Evolutionary conservation across 805 yeast species (phyloP).

Genomic region (Candida lessepsii): DNA sequence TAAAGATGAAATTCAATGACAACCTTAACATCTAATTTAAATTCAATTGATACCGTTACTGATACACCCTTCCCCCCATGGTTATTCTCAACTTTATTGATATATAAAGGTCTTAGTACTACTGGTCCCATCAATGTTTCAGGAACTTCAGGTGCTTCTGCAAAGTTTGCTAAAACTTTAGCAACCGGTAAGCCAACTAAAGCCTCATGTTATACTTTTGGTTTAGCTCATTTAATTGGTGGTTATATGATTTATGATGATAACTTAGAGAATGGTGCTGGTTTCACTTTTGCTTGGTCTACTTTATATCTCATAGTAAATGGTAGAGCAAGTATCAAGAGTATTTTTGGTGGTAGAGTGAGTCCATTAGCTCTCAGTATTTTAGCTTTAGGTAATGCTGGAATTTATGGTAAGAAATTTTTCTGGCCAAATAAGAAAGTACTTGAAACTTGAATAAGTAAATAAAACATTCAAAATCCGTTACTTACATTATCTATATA

Average conservation of each 20-base stretch:
- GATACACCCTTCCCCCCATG: conserved; percentile 24
- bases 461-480: too few relatives aligned
- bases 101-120: conserved; percentile 17
- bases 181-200: conserved; percentile 34
- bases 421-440: conserved; percentile 38
- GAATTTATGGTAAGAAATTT: conserved; percentile 68
- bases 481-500: background rate
- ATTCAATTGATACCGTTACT: conserved; percentile 10
- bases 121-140: conserved; percentile 16
- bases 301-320: conserved; percentile 69
- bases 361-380: conserved; percentile 61
- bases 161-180: conserved; percentile 18
- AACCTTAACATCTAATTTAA: background rate
- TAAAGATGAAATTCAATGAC: conserved; percentile 1
- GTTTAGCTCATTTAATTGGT: conserved; percentile 62
- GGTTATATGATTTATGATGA: conserved; percentile 76
- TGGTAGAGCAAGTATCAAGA: conserved; percentile 55
- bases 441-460: conserved; percentile 1
- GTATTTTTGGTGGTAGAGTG: conserved; percentile 54
- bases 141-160: conserved; percentile 22
- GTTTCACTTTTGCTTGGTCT: conserved; percentile 81
- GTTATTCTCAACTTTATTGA: conserved; percentile 16
- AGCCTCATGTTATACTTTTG: conserved; percentile 52
- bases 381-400: conserved; percentile 61
- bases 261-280: conserved; percentile 76